A percentile compares a stretch with the other conserved stretches of the same genome.
Conservation (phyloP, 2,329 filamentous ascomycete species). For the Phialophora tarda region DNA sequence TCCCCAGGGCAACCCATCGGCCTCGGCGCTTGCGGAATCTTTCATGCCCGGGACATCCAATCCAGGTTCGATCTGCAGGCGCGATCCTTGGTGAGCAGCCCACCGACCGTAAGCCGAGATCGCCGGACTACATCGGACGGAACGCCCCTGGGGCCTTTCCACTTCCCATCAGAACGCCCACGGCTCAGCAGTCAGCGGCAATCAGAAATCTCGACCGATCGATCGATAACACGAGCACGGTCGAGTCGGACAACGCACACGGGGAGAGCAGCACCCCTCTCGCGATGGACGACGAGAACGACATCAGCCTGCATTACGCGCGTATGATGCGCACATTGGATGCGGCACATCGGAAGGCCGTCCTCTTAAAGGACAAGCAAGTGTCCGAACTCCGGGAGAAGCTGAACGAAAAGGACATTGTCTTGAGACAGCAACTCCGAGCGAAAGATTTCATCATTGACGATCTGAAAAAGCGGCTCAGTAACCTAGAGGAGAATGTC, state of each 20-base stretch:
- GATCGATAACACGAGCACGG: background rate
- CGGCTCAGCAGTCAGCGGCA: conserved; percentile 26
- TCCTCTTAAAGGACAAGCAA: conserved; percentile 43
- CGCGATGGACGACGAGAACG: conserved; percentile 43
- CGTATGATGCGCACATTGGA: conserved; percentile 44
- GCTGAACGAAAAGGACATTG: conserved; percentile 43
- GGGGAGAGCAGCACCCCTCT: conserved; percentile 37
- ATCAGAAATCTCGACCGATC: conserved; percentile 3
- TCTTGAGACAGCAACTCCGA: conserved; percentile 43
- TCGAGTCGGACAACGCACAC: conserved; percentile 28
- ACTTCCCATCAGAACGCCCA: conserved; percentile 17
- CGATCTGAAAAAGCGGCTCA: conserved; percentile 40
- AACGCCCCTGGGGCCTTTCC: conserved; percentile 28
- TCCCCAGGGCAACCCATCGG: conserved; percentile 2
- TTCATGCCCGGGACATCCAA: conserved; percentile 9
- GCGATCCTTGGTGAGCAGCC: conserved; percentile 16
- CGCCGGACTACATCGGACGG: conserved; percentile 33
- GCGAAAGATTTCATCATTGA: conserved; percentile 42
- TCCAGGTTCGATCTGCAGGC: conserved; percentile 31
- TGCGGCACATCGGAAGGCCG: conserved; percentile 41
- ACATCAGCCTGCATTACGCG: conserved; percentile 42
- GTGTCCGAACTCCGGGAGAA: conserved; percentile 41
- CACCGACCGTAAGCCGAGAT: conserved; percentile 21
- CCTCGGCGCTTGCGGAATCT: conserved; percentile 1
- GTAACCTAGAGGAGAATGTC: conserved; percentile 38